A percentile compares a stretch with the other conserved stretches of the same genome.
These are phyloP conservation scores for Botrytis medusae DNA, from an alignment of 2,329 filamentous ascomycete species.

Conservation along the genomic window DNA sequence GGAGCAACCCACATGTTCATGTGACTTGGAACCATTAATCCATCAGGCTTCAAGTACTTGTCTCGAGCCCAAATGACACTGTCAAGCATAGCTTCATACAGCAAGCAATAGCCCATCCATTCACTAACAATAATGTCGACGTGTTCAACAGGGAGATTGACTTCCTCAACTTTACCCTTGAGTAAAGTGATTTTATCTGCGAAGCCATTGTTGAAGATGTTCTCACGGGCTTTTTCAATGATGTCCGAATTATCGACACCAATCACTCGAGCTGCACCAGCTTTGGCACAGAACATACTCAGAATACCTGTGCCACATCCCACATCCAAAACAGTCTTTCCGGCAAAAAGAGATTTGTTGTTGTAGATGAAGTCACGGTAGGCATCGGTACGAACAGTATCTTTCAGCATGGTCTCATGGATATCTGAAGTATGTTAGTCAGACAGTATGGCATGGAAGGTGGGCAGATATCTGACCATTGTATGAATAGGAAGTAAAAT, in stretches of 20 bases:
- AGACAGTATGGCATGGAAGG: conserved; percentile 24
- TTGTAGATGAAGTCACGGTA: conserved; percentile 95
- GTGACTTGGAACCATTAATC: conserved; percentile 84
- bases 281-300: conserved; percentile 91
- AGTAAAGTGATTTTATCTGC: conserved; percentile 74
- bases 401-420: conserved; percentile 94
- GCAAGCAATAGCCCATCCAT: conserved; percentile 95
- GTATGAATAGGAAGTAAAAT: conserved; percentile 64
- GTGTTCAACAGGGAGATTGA: conserved; percentile 70
- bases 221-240: conserved; percentile 81
- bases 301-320: conserved; percentile 86
- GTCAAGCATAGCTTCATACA: conserved; percentile 95
- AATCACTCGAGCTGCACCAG: conserved; percentile 81
- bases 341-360: conserved; percentile 83
- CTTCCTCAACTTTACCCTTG: conserved; percentile 85
- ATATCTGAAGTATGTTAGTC: conserved; percentile 59
- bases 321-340: conserved; percentile 86
- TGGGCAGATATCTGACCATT: conserved; percentile 52
- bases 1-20: conserved; percentile 81
- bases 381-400: conserved; percentile 80
- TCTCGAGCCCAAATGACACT: conserved; percentile 88
- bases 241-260: conserved; percentile 93
- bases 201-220: conserved; percentile 78
- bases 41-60: conserved; percentile 75
- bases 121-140: conserved; percentile 96